Evolutionary conservation across 768 basidiomycete species (phyloP).

Genomic region (Pleurotus giganteus): DNA sequence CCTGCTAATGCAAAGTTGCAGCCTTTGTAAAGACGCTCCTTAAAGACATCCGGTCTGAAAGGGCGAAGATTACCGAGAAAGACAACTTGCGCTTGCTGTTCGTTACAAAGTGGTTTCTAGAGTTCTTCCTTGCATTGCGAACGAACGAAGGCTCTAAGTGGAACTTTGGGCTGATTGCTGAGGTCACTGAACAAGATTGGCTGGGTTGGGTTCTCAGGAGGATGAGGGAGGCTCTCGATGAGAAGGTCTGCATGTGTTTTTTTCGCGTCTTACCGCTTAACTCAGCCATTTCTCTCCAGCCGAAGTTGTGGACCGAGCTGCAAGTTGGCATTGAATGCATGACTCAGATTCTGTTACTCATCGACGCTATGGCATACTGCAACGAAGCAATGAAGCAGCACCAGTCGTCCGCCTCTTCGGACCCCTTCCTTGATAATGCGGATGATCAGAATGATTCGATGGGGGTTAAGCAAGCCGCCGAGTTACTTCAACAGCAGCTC

Average conservation of each 20-base stretch:
- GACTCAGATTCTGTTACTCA: slow-evolving; percentile 85
- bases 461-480: slow-evolving; percentile 66
- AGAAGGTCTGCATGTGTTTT: slow-evolving; percentile 59
- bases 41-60: slow-evolving; percentile 91
- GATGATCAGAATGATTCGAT: slow-evolving; percentile 14
- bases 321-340: slow-evolving; percentile 94
- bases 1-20: slow-evolving; percentile 27
- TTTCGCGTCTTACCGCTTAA: slow-evolving; percentile 7
- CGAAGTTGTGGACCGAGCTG: slow-evolving; percentile 90
- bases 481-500: slow-evolving; percentile 81
- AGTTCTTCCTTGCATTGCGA: slow-evolving; percentile 74
- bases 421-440: slow-evolving; percentile 12
- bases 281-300: slow-evolving; percentile 43
- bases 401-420: not conserved
- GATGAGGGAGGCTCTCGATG: slow-evolving; percentile 87
- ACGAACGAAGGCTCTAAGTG: slow-evolving; percentile 45
- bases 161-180: slow-evolving; percentile 74
- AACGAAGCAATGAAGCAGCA: slow-evolving; percentile 37
- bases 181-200: slow-evolving; percentile 83
- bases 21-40: slow-evolving; percentile 85
- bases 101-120: slow-evolving; percentile 88
- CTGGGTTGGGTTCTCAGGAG: slow-evolving; percentile 88
- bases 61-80: slow-evolving; percentile 90
- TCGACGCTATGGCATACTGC: slow-evolving; percentile 76
- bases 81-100: slow-evolving; percentile 89